Evolutionary conservation across 371 early-diverging fungal species (phyloP).

Genomic region (Mortierella sp.): DNA sequence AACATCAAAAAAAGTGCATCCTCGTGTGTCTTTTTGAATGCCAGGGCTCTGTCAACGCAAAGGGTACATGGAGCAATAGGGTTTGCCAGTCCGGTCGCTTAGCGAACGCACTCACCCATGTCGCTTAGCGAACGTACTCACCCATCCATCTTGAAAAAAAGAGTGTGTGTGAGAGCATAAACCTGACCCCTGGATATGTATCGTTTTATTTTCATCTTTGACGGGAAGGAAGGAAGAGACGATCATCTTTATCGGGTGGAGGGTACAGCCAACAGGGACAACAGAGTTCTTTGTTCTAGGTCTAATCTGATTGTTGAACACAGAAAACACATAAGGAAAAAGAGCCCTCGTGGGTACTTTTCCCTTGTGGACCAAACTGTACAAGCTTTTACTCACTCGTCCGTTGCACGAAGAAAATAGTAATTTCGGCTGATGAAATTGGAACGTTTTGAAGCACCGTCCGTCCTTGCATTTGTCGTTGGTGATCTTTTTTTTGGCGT

Average conservation of each 20-base stretch:
- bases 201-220: neutral
- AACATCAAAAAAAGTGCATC: too few relatives aligned
- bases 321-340: neutral
- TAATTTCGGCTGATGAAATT: constrained; percentile 1
- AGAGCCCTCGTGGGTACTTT: neutral
- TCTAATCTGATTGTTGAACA: neutral
- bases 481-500: neutral
- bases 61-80: too few relatives aligned
- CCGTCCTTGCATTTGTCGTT: neutral
- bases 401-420: neutral
- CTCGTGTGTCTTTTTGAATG: too few relatives aligned
- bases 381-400: neutral
- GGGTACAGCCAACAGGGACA: too few relatives aligned
- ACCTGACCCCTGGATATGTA: neutral
- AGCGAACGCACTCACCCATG: too few relatives aligned
- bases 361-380: too few relatives aligned
- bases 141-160: too few relatives aligned
- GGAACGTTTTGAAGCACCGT: neutral
- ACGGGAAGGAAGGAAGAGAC: too few relatives aligned
- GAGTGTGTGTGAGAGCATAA: neutral
- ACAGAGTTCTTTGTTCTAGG: too few relatives aligned
- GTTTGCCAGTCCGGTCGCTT: too few relatives aligned
- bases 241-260: neutral
- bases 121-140: too few relatives aligned
- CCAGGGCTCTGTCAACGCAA: too few relatives aligned